These are phyloP conservation scores for Clarireedia monteithiana DNA, from an alignment of 2,329 filamentous ascomycete genomes.

Conservation along the genomic window DNA sequence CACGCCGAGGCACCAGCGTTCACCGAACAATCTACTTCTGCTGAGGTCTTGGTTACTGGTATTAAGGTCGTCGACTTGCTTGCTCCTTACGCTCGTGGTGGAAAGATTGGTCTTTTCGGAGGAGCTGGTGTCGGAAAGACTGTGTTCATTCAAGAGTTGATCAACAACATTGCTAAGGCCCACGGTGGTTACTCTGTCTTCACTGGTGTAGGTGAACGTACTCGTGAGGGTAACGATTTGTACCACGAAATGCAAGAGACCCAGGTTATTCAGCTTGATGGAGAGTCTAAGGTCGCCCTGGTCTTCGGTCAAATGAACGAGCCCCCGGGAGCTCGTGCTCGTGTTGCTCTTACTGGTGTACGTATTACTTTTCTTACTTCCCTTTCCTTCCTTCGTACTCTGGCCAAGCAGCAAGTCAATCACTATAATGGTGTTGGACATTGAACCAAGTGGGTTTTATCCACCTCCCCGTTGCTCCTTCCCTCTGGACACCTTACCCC, in stretches of 20 bases:
- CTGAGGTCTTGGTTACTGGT: slow-evolving; percentile 96
- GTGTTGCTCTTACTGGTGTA: slow-evolving; percentile 89
- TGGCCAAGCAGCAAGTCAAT: too few species aligned
- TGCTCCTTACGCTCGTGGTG: slow-evolving; percentile 98
- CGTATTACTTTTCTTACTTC: not conserved
- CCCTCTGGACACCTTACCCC: not conserved
- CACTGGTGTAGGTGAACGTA: slow-evolving; percentile 99
- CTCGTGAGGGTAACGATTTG: slow-evolving; percentile 99
- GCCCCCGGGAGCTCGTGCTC: slow-evolving; percentile 97
- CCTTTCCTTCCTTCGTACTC: not conserved
- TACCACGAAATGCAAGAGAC: slow-evolving; percentile 99
- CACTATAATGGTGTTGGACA: too few species aligned
- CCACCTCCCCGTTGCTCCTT: too few species aligned
- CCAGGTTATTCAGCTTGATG: slow-evolving; percentile 97
- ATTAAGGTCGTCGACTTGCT: slow-evolving; percentile 99
- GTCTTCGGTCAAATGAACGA: slow-evolving; percentile 99
- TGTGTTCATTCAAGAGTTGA: slow-evolving; percentile 99
- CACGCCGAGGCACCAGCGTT: slow-evolving; percentile 91
- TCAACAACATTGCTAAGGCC: slow-evolving; percentile 99
- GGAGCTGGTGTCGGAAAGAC: slow-evolving; percentile 99
- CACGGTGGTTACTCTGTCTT: slow-evolving; percentile 99
- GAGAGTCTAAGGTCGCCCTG: slow-evolving; percentile 98
- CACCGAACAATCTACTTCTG: slow-evolving; percentile 89
- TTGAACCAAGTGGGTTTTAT: too few species aligned
- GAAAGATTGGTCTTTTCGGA: slow-evolving; percentile 99